These are phyloP conservation scores for Coniochaeta sp. DNA, from an alignment of 2,329 filamentous ascomycete genomes.

Conservation along the genomic window DNA sequence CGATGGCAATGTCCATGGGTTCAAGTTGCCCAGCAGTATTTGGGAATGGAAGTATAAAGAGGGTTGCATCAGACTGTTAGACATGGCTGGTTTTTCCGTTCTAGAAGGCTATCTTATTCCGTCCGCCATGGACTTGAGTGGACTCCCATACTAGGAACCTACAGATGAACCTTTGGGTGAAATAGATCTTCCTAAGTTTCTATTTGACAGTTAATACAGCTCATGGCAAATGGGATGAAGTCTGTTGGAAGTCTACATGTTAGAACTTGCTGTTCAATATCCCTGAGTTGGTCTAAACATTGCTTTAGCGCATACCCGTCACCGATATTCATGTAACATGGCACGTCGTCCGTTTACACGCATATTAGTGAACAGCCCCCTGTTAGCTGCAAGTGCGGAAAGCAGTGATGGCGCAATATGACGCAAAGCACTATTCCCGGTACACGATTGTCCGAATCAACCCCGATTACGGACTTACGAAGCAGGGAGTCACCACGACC, in stretches of 20 bases:
- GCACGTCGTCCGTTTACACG: background rate
- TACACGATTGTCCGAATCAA: background rate
- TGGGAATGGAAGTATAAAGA: too few relatives aligned
- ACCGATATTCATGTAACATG: background rate
- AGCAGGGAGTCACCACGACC: background rate
- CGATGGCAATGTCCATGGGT: too few relatives aligned
- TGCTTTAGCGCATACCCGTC: background rate
- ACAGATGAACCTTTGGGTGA: too few relatives aligned
- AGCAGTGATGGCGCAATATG: slow-evolving; percentile 2
- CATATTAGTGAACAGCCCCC: background rate
- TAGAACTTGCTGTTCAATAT: background rate
- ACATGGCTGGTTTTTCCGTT: too few relatives aligned
- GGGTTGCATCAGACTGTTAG: too few relatives aligned
- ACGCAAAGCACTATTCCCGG: slow-evolving; percentile 1
- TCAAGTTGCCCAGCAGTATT: too few relatives aligned
- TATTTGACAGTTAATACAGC: too few relatives aligned
- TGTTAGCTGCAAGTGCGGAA: background rate
- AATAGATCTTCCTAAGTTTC: too few relatives aligned
- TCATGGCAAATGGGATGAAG: background rate
- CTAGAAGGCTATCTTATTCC: too few relatives aligned
- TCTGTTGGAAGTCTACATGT: background rate
- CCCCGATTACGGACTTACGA: background rate
- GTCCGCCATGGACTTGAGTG: too few relatives aligned
- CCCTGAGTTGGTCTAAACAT: background rate
- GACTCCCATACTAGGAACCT: too few relatives aligned